Conservation (phyloP, 345 rosid genomes). For the Syzygium grande region DNA sequence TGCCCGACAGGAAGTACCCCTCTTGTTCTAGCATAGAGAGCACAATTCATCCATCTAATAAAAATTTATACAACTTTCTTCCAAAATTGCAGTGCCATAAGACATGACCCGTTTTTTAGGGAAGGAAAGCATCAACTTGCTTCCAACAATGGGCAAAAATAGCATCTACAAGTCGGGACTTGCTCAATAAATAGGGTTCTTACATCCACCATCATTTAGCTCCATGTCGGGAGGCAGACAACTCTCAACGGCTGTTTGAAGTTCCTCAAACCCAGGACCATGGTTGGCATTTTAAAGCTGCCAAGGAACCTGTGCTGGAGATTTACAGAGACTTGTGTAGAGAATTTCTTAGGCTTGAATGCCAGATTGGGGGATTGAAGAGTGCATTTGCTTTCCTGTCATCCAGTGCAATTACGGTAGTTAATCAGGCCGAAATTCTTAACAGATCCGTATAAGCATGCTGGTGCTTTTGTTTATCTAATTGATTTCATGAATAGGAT, state of each 20-base stretch:
- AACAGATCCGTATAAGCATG: neutral
- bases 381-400: slow-evolving; percentile 65
- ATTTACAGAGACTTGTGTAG: slow-evolving; percentile 31
- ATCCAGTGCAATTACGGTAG: slow-evolving; percentile 34
- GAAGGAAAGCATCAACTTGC: neutral
- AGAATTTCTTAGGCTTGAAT: slow-evolving; percentile 33
- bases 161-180: neutral
- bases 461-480: neutral
- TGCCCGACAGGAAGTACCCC: neutral
- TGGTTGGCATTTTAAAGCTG: slow-evolving; percentile 30
- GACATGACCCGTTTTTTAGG: neutral
- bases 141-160: neutral
- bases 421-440: slow-evolving; percentile 11
- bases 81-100: neutral
- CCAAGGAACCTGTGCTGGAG: slow-evolving; percentile 32
- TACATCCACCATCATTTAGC: slow-evolving; percentile 8
- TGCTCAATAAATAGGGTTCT: neutral
- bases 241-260: slow-evolving; percentile 23
- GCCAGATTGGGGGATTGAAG: slow-evolving; percentile 40
- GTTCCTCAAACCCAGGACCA: slow-evolving; percentile 23
- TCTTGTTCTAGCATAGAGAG: neutral
- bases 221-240: slow-evolving; percentile 38
- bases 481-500: neutral
- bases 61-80: neutral
- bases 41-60: neutral